Evolutionary conservation across 345 rosid species (phyloP).

Genomic region (Eucalyptus cladocalyx): DNA sequence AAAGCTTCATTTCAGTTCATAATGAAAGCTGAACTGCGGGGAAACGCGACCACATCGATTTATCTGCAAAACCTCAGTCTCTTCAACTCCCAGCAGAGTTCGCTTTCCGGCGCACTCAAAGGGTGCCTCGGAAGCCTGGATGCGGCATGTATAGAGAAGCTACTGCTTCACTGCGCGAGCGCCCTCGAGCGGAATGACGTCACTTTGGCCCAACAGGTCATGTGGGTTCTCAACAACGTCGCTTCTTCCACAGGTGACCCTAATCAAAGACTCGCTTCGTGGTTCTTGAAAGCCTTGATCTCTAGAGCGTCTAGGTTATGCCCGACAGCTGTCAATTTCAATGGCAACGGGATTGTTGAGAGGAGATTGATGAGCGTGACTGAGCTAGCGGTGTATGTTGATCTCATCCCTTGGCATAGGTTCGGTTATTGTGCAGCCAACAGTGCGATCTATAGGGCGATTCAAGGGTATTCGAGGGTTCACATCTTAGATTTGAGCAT

Average conservation of each 20-base stretch:
- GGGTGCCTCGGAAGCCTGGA: conserved; percentile 66
- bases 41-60: conserved; percentile 27
- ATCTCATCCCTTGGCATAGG: conserved; percentile 68
- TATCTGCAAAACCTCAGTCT: conserved; percentile 27
- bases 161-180: conserved; percentile 60
- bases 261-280: conserved; percentile 50
- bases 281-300: conserved; percentile 57
- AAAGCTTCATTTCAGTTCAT: background rate
- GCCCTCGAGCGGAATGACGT: conserved; percentile 57
- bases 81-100: conserved; percentile 12
- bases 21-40: conserved; percentile 38
- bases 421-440: conserved; percentile 66
- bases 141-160: conserved; percentile 62
- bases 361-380: conserved; percentile 45
- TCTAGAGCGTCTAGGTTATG: conserved; percentile 49
- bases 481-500: conserved; percentile 59
- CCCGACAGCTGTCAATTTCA: conserved; percentile 30
- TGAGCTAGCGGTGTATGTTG: conserved; percentile 61
- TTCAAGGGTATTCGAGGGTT: conserved; percentile 33
- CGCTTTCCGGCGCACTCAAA: conserved; percentile 40
- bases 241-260: conserved; percentile 58
- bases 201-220: conserved; percentile 66
- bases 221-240: conserved; percentile 81
- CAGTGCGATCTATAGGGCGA: conserved; percentile 31
- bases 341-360: conserved; percentile 13